These are phyloP conservation scores for Lophium mytilinum DNA, from an alignment of 495 filamentous ascomycete species.

Conservation along the genomic window DNA sequence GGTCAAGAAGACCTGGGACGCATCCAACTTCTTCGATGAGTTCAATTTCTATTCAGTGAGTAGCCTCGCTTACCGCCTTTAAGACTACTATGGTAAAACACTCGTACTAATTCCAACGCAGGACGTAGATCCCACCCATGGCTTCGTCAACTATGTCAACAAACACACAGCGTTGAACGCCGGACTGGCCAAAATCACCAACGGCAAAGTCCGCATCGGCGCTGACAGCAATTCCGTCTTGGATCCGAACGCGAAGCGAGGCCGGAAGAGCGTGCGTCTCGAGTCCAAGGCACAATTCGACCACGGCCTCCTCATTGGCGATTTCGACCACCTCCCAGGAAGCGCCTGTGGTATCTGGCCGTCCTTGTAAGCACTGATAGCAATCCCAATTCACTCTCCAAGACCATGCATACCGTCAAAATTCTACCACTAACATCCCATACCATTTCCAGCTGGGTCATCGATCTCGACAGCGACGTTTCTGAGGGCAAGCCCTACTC, in stretches of 20 bases:
- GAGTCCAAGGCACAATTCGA: constrained; percentile 22
- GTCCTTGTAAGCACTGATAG: constrained; percentile 6
- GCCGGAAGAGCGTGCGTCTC: constrained; percentile 26
- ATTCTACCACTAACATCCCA: constrained; percentile 42
- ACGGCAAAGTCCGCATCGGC: constrained; percentile 14
- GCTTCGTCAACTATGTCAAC: constrained; percentile 7
- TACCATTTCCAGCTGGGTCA: neutral
- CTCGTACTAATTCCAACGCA: neutral
- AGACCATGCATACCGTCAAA: too few relatives aligned
- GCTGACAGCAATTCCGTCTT: constrained; percentile 25
- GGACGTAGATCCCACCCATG: neutral
- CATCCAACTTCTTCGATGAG: constrained; percentile 23
- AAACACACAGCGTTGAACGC: constrained; percentile 14
- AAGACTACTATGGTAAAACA: constrained; percentile 15
- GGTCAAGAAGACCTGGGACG: neutral
- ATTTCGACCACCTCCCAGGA: constrained; percentile 29
- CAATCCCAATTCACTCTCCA: neutral
- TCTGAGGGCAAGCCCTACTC: neutral
- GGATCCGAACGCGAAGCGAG: constrained; percentile 9
- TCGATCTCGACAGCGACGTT: neutral
- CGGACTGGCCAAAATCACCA: constrained; percentile 18
- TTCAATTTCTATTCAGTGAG: constrained; percentile 26
- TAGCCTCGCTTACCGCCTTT: constrained; percentile 18
- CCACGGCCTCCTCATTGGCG: constrained; percentile 30
- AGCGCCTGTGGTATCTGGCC: constrained; percentile 27